A percentile compares a stretch with the other conserved stretches of the same genome.
Conservation (phyloP, 23 red algal genomes). For the Chondrus crispus region DNA sequence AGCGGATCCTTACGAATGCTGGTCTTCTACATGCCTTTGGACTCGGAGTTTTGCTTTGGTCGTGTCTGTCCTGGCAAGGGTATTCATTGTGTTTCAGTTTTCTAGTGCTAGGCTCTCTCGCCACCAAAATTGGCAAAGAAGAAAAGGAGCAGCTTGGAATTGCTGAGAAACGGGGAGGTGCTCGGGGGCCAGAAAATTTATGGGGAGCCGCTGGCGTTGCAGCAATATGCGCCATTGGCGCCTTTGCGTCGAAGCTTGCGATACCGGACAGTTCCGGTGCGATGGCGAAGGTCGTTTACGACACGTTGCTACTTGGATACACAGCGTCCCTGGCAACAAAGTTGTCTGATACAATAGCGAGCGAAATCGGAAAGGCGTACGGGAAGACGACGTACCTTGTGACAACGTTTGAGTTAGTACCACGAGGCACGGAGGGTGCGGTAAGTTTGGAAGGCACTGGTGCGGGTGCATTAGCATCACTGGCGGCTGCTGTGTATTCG, state of each 20-base stretch:
- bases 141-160: constrained; percentile 77
- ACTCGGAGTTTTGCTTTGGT: constrained; percentile 76
- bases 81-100: constrained; percentile 75
- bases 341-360: constrained; percentile 80
- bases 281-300: neutral
- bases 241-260: neutral
- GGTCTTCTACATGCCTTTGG: constrained; percentile 76
- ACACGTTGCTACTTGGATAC: constrained; percentile 43
- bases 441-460: constrained; percentile 88
- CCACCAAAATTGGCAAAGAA: constrained; percentile 47
- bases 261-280: neutral
- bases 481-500: constrained; percentile 47
- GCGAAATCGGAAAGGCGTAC: constrained; percentile 97
- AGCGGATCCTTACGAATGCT: constrained; percentile 49
- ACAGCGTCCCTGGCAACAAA: constrained; percentile 75
- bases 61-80: constrained; percentile 41
- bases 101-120: constrained; percentile 67
- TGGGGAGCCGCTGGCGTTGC: constrained; percentile 86
- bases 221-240: constrained; percentile 50
- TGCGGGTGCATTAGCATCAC: constrained; percentile 47
- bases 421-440: constrained; percentile 88
- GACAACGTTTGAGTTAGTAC: constrained; percentile 65
- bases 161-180: constrained; percentile 81
- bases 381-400: constrained; percentile 81
- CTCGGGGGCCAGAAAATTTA: constrained; percentile 95